Conservation (phyloP, 805 yeast genomes). For the Metschnikowia vanudenii region DNA sequence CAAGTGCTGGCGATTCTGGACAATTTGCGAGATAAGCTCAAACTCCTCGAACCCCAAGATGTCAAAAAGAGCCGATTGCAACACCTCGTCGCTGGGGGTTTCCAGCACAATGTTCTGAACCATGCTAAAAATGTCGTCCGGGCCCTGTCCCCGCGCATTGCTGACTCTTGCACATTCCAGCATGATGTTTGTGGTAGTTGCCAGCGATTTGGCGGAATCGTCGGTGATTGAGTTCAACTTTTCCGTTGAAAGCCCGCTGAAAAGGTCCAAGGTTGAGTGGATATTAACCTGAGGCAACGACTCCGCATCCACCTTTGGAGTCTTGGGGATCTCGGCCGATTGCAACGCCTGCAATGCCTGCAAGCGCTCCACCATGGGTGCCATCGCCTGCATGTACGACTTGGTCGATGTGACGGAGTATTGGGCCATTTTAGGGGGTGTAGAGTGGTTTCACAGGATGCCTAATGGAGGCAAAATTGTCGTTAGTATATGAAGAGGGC, state of each 20-base stretch:
- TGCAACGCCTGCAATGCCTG: constrained; percentile 12
- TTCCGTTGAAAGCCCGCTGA: constrained; percentile 38
- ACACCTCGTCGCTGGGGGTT: constrained; percentile 49
- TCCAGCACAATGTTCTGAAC: constrained; percentile 34
- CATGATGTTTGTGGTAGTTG: constrained; percentile 23
- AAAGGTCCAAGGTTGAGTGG: constrained; percentile 35
- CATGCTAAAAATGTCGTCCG: constrained; percentile 29
- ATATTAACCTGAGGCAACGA: constrained; percentile 25
- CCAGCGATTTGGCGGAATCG: neutral
- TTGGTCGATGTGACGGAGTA: constrained; percentile 59
- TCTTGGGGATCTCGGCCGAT: constrained; percentile 18
- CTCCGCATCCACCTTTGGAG: constrained; percentile 42
- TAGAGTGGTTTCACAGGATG: neutral
- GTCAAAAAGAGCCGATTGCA: constrained; percentile 75
- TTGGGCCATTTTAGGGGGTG: constrained; percentile 29
- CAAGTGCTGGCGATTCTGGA: constrained; percentile 41
- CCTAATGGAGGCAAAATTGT: neutral
- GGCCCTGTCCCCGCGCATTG: constrained; percentile 30
- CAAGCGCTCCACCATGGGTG: constrained; percentile 57
- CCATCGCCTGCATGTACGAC: constrained; percentile 79
- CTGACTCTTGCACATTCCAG: constrained; percentile 36
- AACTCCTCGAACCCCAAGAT: constrained; percentile 83
- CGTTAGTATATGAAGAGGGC: no score
- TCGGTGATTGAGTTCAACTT: constrained; percentile 17
- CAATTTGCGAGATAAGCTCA: constrained; percentile 66